Conservation (phyloP, 306 rosid species). For the Dryas octopetala region DNA sequence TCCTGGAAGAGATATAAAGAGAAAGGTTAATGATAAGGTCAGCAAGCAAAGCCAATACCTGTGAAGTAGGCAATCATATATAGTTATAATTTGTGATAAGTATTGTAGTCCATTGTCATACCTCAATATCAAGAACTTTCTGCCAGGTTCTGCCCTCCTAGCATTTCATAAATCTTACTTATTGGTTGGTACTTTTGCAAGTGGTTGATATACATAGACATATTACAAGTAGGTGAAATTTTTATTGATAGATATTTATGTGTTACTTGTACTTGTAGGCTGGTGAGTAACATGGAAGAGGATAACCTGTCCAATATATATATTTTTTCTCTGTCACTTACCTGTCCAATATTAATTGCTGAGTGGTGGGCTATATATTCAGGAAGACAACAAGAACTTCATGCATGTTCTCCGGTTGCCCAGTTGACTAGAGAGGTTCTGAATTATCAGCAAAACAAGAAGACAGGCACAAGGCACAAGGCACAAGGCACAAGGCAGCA, state of each 20-base stretch:
- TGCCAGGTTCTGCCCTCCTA: neutral
- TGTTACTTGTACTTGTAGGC: neutral
- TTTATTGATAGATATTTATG: neutral
- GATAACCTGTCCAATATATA: neutral
- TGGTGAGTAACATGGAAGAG: neutral
- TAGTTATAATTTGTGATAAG: neutral
- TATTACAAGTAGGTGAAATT: neutral
- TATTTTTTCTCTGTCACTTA: too few relatives aligned
- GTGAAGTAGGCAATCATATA: neutral
- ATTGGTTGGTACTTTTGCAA: neutral
- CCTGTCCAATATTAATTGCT: neutral
- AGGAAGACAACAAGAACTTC: neutral
- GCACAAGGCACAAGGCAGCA: too few relatives aligned
- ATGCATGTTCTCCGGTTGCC: neutral
- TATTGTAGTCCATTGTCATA: neutral
- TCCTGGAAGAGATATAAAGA: neutral
- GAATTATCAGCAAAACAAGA: neutral
- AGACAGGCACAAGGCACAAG: neutral
- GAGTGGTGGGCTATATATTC: slow-evolving; percentile 3
- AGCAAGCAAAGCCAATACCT: neutral
- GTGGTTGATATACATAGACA: neutral
- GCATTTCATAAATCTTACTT: neutral
- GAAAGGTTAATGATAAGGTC: slow-evolving; percentile 8
- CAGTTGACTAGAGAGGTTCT: neutral
- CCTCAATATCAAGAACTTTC: neutral